These are phyloP conservation scores for Neurospora tetrasperma DNA, from an alignment of 495 filamentous ascomycete species.

Conservation along the genomic window DNA sequence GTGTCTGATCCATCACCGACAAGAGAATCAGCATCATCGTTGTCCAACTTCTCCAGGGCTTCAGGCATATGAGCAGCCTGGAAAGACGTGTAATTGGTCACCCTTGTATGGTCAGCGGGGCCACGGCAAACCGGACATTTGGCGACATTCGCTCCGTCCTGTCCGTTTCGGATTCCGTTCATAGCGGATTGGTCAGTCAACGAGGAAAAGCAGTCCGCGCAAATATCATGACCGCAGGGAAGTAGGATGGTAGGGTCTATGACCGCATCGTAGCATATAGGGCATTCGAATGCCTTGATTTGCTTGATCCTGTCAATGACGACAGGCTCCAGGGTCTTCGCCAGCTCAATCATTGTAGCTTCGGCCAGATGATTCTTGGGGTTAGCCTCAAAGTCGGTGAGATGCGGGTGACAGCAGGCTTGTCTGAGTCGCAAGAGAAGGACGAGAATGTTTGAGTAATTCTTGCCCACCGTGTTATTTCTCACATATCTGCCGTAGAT, in stretches of 20 bases:
- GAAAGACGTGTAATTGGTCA: conserved; percentile 68
- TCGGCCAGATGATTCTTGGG: conserved; percentile 32
- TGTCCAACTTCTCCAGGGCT: conserved; percentile 10
- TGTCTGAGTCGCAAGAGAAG: conserved; percentile 84
- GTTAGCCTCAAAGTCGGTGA: conserved; percentile 65
- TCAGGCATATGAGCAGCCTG: conserved; percentile 60
- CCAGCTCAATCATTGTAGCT: conserved; percentile 53
- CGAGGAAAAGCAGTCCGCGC: conserved; percentile 66
- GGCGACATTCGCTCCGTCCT: conserved; percentile 41
- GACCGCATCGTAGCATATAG: conserved; percentile 70
- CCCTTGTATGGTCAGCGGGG: conserved; percentile 49
- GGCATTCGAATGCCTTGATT: conserved; percentile 53
- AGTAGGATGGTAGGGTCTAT: conserved; percentile 69
- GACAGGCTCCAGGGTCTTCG: conserved; percentile 46
- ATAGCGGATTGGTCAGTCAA: conserved; percentile 48
- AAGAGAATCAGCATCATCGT: conserved; percentile 27
- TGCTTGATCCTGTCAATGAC: conserved; percentile 62
- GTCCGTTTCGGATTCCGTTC: conserved; percentile 43
- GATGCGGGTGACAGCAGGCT: conserved; percentile 83
- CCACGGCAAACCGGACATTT: conserved; percentile 73
- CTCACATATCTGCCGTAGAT: conserved; percentile 71
- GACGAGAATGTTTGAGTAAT: conserved; percentile 79
- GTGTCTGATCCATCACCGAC: conserved; percentile 14
- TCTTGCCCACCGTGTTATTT: conserved; percentile 57
- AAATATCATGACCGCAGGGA: conserved; percentile 79